These are phyloP conservation scores for Ambrosia artemisiifolia DNA, from an alignment of 129 eudicot species.

Conservation along the genomic window DNA sequence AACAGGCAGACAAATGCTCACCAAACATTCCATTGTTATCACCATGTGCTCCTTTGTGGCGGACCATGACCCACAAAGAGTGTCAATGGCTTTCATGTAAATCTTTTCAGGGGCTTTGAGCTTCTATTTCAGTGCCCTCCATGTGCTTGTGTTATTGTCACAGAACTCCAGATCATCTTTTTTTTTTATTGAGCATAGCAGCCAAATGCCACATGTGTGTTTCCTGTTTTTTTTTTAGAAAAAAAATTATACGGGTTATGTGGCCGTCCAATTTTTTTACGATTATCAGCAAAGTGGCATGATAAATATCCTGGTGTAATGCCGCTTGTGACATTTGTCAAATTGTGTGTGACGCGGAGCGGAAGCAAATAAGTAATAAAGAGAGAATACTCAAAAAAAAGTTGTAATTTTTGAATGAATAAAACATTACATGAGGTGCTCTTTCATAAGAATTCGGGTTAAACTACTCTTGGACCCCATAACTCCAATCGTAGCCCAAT, in stretches of 20 bases:
- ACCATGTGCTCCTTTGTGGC: conserved; percentile 17
- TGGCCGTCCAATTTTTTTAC: background rate
- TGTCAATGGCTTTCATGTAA: conserved; percentile 27
- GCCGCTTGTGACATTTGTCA: conserved; percentile 12
- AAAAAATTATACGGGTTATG: no score
- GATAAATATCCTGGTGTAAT: background rate
- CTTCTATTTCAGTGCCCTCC: conserved; percentile 26
- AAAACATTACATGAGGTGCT: no score
- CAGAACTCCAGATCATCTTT: background rate
- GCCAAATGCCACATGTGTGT: background rate
- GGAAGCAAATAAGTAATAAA: no score
- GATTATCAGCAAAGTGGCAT: conserved; percentile 14
- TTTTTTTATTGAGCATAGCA: background rate
- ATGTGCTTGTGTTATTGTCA: conserved; percentile 27
- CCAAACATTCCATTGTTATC: conserved; percentile 21
- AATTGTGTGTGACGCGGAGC: no score
- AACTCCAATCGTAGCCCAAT: no score
- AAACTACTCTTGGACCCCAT: no score
- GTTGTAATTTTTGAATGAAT: no score
- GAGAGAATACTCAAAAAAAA: no score
- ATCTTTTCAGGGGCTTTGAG: conserved; percentile 20
- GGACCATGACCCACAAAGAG: conserved; percentile 20
- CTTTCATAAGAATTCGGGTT: no score
- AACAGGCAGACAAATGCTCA: conserved; percentile 18
- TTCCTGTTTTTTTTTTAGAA: background rate